phyloP scores from a whole-genome alignment of 2,329 filamentous ascomycete genomes.

The Cladosporium sp. region DNA sequence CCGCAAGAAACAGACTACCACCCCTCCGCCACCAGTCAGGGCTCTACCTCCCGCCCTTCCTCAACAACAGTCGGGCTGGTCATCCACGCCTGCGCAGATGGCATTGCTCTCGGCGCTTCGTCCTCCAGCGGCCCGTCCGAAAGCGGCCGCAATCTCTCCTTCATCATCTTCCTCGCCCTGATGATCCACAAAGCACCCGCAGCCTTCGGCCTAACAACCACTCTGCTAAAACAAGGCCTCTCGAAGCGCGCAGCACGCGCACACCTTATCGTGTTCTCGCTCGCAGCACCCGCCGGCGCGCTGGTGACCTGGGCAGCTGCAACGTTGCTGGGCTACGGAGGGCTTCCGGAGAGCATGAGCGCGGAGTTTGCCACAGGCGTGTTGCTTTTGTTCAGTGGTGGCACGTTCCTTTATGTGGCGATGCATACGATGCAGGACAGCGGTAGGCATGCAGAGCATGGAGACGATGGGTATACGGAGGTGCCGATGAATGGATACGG shows the following conservation, averaged over 20 bases:
- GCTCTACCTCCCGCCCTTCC: slow-evolving; percentile 29
- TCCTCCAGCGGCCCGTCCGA: slow-evolving; percentile 59
- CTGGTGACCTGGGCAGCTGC: slow-evolving; percentile 78
- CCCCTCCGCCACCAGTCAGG: slow-evolving; percentile 37
- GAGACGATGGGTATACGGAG: slow-evolving; percentile 22
- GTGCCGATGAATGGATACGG: slow-evolving; percentile 23
- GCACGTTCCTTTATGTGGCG: slow-evolving; percentile 96
- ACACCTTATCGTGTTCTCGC: slow-evolving; percentile 85
- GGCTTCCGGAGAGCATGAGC: slow-evolving; percentile 51
- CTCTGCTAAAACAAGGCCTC: slow-evolving; percentile 84
- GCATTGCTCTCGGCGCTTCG: slow-evolving; percentile 91
- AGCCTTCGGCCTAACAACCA: slow-evolving; percentile 87
- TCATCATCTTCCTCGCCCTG: slow-evolving; percentile 93
- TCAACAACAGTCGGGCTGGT: slow-evolving; percentile 81
- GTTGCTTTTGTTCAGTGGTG: slow-evolving; percentile 88
- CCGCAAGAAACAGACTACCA: slow-evolving; percentile 20
- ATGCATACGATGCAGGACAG: slow-evolving; percentile 96
- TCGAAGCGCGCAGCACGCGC: slow-evolving; percentile 79
- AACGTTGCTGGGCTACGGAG: slow-evolving; percentile 62
- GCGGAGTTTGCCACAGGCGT: slow-evolving; percentile 89
- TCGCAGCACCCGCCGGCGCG: slow-evolving; percentile 84
- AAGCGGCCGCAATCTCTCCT: slow-evolving; percentile 69
- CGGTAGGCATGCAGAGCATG: slow-evolving; percentile 43
- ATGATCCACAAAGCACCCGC: slow-evolving; percentile 96
- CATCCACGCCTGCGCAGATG: slow-evolving; percentile 92